Evolutionary conservation across 1,284 basidiomycete species (phyloP), one percentile per base, ranked within the genome.

Genomic region (Rhizoctonia solani): DNA sequence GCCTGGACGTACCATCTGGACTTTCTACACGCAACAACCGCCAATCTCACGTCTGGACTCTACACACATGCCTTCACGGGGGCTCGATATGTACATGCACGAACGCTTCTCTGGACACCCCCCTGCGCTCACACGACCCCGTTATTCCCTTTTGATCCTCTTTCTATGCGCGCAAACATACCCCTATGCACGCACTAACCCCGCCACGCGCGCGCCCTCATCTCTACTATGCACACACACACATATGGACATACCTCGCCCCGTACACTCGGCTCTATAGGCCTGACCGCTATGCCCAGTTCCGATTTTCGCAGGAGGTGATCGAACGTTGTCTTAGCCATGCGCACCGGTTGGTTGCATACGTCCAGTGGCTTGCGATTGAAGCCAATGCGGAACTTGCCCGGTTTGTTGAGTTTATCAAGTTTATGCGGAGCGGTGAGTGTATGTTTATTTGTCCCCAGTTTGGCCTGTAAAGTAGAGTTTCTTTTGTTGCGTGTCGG

Each of bases 351-450:
- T 84, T 82, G 4, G 85, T 92, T 71, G 78, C 88, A 65, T 77
- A 87, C 66, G 79, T 85, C 30, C 84, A 81, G 23, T 91, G 87
- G 88, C 79, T 92, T 29, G 84, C 87, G 13, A 79, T 84, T 56
- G 78, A 82, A 54, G 83, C 87, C 44, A 84, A 88, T 68, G 81
- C 79, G 72, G 89, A 92, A 74, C 79, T 89, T 25, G 78, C 79
- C 66, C 83, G 85, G 54, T 92, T 92, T 79, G 85, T 81, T 71
- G 87, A 92, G 71, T 92, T 92, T 73, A 84, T 90, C 68, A 79
- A 79, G n/a, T 92, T 90, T 85, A 77, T 92, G 69, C 82, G 86
- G 70, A 86, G 82, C 74, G 90, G 90, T 90, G 75, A 72, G 81
- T 76, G 53, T 52, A 67, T 11, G 11, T 13, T 9, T 44, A 16